Base-by-base conservation (phyloP, 2,329 filamentous ascomycete species). In the Pseudopyricularia javanii region DNA sequence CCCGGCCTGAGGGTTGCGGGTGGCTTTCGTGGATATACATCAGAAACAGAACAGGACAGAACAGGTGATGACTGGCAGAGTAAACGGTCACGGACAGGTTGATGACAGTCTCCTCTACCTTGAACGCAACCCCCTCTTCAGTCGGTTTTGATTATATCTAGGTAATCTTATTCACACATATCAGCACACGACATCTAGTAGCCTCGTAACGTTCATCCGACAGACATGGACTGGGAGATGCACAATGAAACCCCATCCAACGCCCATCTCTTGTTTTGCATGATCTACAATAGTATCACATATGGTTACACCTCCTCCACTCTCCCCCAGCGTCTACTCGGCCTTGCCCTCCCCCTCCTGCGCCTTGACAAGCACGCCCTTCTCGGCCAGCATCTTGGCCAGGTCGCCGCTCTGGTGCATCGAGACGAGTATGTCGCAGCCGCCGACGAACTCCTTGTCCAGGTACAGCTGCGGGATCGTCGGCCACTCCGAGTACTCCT, bases 401-500 rank as follows among this genome's bases (percentile, higher is more conserved):
- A 98, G 72, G 60, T 94, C 90, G 28, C 93, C 93, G 64, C 88
- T 94, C 71, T 96, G 88, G 73, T 97, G 91, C 93, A 98, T 97
- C 2, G 85, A 86, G 67, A 97, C 85, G 61, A 98, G 70, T 58
- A 98, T 98, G 68, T 98, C 93, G 61, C 98, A 71, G 1, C 93
- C 93, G 54, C 93, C 91, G 22, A 97, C 85, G 50, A 98, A 74
- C 67, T 96, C 90, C 14, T 93, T 91, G 55, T 85, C 80, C 12
- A 95, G 82, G 83, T 91, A 98, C 57, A 98, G 73, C 69, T 98
- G 93, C 20, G 93, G 93, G 70, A 89, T 98, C 0, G 93, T 98
- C 9, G 93, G 93, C 93, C 93, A 98, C 57, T 97, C 93, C n/a
- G 90, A 90, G 67, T 83, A 97, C 70, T 93, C 88, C 77, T 98